Evolutionary conservation across 345 rosid genomes (phyloP).

Genomic region (Sonneratia alba): DNA sequence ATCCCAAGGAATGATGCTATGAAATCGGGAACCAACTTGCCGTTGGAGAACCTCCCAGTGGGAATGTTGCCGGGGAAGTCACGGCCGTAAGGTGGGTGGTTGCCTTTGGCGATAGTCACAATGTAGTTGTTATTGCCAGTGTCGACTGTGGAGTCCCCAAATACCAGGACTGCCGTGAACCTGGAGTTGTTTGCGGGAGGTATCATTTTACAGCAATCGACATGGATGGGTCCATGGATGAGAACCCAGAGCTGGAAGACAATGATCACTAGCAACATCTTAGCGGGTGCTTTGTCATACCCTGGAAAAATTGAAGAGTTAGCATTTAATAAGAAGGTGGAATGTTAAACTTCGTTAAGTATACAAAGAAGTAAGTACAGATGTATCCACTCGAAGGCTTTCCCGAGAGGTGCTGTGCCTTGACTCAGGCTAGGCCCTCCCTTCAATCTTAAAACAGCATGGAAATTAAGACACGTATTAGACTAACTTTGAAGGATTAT

Average conservation of each 20-base stretch:
- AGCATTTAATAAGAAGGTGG: not conserved
- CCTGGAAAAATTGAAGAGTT: not conserved
- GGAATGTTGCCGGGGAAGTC: conserved; percentile 25
- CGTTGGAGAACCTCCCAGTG: conserved; percentile 44
- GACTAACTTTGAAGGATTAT: not conserved
- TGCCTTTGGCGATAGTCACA: conserved; percentile 12
- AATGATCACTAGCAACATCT: not conserved
- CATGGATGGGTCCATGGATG: not conserved
- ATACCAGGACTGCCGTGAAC: conserved; percentile 23
- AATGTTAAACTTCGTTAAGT: not conserved
- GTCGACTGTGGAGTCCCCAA: conserved; percentile 35
- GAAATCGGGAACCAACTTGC: conserved; percentile 39
- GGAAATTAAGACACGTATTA: not conserved
- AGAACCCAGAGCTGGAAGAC: not conserved
- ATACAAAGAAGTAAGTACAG: not conserved
- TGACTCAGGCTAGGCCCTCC: not conserved
- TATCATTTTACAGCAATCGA: not conserved
- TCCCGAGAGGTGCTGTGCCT: too few species aligned
- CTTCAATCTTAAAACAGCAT: not conserved
- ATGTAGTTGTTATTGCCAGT: conserved; percentile 34
- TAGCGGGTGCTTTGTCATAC: not conserved
- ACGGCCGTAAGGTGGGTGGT: conserved; percentile 36
- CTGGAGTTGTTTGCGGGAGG: not conserved
- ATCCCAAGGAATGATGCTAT: conserved; percentile 25
- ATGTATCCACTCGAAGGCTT: not conserved